These are phyloP conservation scores for Epicoccum sorghinum DNA, from an alignment of 2,329 filamentous ascomycete genomes.

Conservation along the genomic window DNA sequence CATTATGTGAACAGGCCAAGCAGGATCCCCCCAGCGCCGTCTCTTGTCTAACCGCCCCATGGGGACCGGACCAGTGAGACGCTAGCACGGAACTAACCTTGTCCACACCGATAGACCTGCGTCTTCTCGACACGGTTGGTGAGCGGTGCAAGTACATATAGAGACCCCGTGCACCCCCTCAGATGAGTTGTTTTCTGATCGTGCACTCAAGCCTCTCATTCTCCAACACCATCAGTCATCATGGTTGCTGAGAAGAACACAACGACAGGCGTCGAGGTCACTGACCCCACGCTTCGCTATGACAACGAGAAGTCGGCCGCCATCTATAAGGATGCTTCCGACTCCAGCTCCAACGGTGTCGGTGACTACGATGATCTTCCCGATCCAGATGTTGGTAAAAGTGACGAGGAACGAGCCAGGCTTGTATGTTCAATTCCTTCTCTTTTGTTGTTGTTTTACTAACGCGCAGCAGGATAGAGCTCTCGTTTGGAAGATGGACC, in stretches of 20 bases:
- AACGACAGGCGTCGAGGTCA: constrained; percentile 18
- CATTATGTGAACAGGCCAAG: constrained; percentile 32
- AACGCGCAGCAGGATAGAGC: constrained; percentile 40
- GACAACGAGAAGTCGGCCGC: constrained; percentile 33
- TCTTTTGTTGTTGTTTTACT: constrained; percentile 12
- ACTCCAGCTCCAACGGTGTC: constrained; percentile 25
- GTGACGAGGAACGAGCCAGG: constrained; percentile 40
- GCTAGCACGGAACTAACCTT: constrained; percentile 19
- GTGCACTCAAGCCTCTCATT: constrained; percentile 24
- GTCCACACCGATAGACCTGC: constrained; percentile 7
- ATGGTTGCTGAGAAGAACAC: constrained; percentile 43
- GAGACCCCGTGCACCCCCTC: constrained; percentile 29
- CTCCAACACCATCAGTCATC: constrained; percentile 19
- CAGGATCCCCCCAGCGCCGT: constrained; percentile 26
- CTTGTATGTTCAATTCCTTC: constrained; percentile 31
- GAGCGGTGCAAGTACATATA: constrained; percentile 38
- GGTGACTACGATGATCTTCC: constrained; percentile 43
- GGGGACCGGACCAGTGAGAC: constrained; percentile 33
- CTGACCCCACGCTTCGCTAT: constrained; percentile 13
- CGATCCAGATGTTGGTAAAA: constrained; percentile 44
- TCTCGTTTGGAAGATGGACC: constrained; percentile 51
- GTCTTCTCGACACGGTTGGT: constrained; percentile 9
- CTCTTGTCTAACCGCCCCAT: constrained; percentile 45
- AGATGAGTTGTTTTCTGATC: neutral
- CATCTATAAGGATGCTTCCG: constrained; percentile 35